Evolutionary conservation across 768 basidiomycete genomes (phyloP).

Genomic region (Rhodotorula paludigena): DNA sequence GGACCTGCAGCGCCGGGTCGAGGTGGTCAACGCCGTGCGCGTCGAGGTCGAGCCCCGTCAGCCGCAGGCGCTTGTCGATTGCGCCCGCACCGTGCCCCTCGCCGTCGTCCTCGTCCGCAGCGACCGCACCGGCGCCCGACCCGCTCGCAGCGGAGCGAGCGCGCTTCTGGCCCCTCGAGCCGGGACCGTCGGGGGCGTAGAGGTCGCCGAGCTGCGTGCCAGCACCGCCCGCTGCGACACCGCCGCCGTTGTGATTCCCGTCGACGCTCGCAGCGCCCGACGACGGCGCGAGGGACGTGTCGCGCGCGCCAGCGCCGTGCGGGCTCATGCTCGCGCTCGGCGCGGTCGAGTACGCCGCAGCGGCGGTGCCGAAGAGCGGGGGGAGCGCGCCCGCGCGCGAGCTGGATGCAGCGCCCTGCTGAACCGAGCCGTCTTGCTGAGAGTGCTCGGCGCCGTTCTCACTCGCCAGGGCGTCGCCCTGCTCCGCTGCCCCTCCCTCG

Average conservation of each 20-base stretch:
- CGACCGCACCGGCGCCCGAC: neutral
- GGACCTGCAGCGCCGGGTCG: slow-evolving; percentile 15
- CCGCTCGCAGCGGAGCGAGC: neutral
- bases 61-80: slow-evolving; percentile 20
- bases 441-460: no score
- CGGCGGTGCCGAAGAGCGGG: neutral
- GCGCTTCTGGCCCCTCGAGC: neutral
- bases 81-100: neutral
- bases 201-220: no score
- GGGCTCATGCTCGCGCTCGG: slow-evolving; percentile 7
- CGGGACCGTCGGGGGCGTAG: no score
- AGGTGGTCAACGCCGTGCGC: neutral
- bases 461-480: no score
- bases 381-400: no score
- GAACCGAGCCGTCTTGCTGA: no score
- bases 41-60: neutral
- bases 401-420: neutral
- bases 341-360: neutral
- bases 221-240: no score
- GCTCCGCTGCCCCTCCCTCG: no score
- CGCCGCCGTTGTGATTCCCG: no score
- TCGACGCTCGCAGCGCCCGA: neutral
- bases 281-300: no score
- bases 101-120: neutral
- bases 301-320: neutral